Evolutionary conservation across 306 rosid species (phyloP), one percentile per base, ranked within the genome.

Genomic region (Alnus rubra): DNA sequence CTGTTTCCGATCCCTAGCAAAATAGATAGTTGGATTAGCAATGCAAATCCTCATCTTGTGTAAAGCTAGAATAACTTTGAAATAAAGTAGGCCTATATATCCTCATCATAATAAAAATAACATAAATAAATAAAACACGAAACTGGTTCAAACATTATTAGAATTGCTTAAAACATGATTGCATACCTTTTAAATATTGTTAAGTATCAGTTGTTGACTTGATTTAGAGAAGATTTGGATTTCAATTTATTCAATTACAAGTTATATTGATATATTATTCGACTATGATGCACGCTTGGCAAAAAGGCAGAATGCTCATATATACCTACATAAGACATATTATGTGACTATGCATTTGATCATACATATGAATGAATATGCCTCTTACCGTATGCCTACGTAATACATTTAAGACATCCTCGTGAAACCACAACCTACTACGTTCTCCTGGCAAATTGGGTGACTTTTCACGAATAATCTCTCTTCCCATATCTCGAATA

Each of bases 401-500:
- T 58, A 58, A 3, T 4, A 58, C 64, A 19, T 58, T 58, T 58
- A 58, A 3, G 12, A 58, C 64, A 9, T 58, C 64, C 12, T 58
- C 64, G 0, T 5, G 79, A 33, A 8, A 54, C 79, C 87, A 84
- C 47, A 80, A 59, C 10, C 87, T 28, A 49, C 77, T 81, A 0
- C 65, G 77, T 35, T 60, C 74, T 35, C 8, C 85, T 28, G 69
- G 85, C 1, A 77, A 23, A 4, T 78, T 37, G 0, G 72, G 7
- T 0, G 78, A 81, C 10, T 54, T 71, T 13, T 65, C 52, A 44
- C 82, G 82, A 54, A 77, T 75, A 5, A 88, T 84, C 52, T 75
- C 82, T 67, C 86, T 71, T 56, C 88, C 89, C 88, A 86, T 88
- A 39, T 86, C 88, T 74, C 82, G 45, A 42, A 79, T 18, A 37